phyloP scores from a whole-genome alignment of 2,329 filamentous ascomycete species.

The Monosporascus sp. region DNA sequence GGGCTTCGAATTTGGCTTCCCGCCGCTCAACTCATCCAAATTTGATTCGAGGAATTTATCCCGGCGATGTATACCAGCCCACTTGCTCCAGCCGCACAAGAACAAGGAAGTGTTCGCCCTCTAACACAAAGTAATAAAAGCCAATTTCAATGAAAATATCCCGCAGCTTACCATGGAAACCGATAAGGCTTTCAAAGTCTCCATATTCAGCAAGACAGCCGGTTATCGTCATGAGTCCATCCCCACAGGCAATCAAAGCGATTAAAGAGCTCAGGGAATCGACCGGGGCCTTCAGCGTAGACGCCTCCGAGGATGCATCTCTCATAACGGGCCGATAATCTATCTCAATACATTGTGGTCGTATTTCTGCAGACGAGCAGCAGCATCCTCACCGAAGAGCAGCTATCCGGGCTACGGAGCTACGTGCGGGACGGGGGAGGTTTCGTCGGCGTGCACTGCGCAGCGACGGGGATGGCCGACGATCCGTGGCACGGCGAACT shows the following conservation, averaged over 20 bases:
- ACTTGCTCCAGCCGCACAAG: no score
- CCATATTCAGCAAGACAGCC: constrained; percentile 35
- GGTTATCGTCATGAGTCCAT: constrained; percentile 36
- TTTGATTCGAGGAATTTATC: no score
- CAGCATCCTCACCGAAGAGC: constrained; percentile 27
- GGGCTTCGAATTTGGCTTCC: no score
- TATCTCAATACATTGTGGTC: constrained; percentile 30
- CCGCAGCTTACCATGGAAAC: no score
- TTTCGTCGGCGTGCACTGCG: constrained; percentile 36
- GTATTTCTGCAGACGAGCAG: constrained; percentile 35
- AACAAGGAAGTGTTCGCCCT: no score
- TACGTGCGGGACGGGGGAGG: constrained; percentile 32
- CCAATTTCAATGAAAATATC: no score
- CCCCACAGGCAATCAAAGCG: constrained; percentile 27
- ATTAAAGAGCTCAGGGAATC: constrained; percentile 24
- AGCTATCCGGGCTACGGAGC: constrained; percentile 28
- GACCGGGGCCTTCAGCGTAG: constrained; percentile 23
- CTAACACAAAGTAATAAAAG: no score
- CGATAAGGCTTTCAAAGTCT: constrained; percentile 21
- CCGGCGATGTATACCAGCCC: no score
- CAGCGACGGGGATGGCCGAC: constrained; percentile 27
- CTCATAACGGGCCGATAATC: constrained; percentile 22
- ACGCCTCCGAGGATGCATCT: constrained; percentile 32
- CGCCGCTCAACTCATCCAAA: no score
- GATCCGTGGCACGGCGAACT: constrained; percentile 32